These are phyloP conservation scores for Hirsutella thompsonii DNA, from an alignment of 2,329 filamentous ascomycete species.

Conservation along the genomic window DNA sequence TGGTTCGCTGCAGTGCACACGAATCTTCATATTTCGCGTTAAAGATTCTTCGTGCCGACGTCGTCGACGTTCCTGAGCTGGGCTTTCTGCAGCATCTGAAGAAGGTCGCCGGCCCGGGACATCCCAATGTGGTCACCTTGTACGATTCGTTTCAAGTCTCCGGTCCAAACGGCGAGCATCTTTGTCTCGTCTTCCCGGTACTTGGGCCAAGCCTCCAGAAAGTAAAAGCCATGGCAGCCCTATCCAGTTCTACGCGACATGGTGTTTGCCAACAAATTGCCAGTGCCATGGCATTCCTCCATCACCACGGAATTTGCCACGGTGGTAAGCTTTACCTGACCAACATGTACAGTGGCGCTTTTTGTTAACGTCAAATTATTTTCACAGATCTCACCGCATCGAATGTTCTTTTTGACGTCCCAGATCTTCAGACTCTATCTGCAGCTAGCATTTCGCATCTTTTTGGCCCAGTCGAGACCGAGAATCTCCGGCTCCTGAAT, in stretches of 20 bases:
- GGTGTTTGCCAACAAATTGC: constrained; percentile 4
- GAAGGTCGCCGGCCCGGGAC: constrained; percentile 2
- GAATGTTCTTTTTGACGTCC: constrained; percentile 3
- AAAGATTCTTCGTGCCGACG: constrained; percentile 5
- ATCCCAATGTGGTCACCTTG: constrained; percentile 3
- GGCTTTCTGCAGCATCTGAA: constrained; percentile 1
- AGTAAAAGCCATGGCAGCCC: neutral
- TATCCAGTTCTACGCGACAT: constrained; percentile 1
- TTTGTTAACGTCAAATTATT: neutral
- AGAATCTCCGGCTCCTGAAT: neutral
- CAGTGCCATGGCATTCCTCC: constrained; percentile 4
- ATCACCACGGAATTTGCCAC: constrained; percentile 4
- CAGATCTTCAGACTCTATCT: constrained; percentile 1
- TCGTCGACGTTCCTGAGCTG: constrained; percentile 1
- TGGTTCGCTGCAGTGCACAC: constrained; percentile 3
- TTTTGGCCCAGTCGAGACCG: constrained; percentile 1
- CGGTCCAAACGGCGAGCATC: constrained; percentile 4
- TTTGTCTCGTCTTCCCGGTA: constrained; percentile 2
- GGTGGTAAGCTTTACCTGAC: constrained; percentile 1
- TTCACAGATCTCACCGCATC: constrained; percentile 2
- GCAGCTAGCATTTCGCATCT: constrained; percentile 1
- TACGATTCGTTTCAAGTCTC: constrained; percentile 2
- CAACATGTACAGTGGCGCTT: too few relatives aligned
- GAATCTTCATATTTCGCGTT: constrained; percentile 2
- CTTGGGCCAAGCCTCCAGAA: constrained; percentile 2